A percentile compares a stretch with the other conserved stretches of the same genome.
phyloP scores from a whole-genome alignment of 768 basidiomycete genomes.

The Pisolithus marmoratus region DNA sequence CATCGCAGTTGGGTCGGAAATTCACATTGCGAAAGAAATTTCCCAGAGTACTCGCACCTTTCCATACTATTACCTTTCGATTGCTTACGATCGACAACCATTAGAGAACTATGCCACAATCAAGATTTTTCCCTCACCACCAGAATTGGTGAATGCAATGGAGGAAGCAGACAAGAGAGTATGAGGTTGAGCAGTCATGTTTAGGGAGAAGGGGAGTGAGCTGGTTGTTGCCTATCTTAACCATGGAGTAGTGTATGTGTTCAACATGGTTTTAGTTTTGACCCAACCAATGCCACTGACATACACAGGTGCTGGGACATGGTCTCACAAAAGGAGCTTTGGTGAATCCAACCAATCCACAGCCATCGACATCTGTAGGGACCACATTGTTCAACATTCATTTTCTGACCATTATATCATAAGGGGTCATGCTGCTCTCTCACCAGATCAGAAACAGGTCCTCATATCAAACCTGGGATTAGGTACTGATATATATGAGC shows the following conservation, averaged over 20 bases:
- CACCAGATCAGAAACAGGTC: background rate
- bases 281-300: no score
- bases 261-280: background rate
- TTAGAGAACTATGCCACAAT: slow-evolving; percentile 1
- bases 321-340: background rate
- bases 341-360: slow-evolving; percentile 4
- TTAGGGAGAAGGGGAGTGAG: background rate
- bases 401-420: background rate
- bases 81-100: background rate
- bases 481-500: background rate
- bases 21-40: slow-evolving; percentile 2
- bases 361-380: slow-evolving; percentile 1
- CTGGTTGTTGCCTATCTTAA: slow-evolving; percentile 3
- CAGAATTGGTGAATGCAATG: background rate
- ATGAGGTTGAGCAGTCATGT: background rate
- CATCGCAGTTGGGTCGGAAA: slow-evolving; percentile 1
- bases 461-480: slow-evolving; percentile 2
- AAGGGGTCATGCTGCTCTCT: slow-evolving; percentile 1
- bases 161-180: background rate
- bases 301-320: slow-evolving; percentile 1
- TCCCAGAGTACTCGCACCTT: background rate
- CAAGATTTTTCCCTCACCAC: slow-evolving; percentile 1
- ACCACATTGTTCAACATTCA: background rate
- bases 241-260: slow-evolving; percentile 5
- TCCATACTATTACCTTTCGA: background rate